Evolutionary conservation across 108 stramenopile species (phyloP).

Genomic region (Nitzschia inconspicua): DNA sequence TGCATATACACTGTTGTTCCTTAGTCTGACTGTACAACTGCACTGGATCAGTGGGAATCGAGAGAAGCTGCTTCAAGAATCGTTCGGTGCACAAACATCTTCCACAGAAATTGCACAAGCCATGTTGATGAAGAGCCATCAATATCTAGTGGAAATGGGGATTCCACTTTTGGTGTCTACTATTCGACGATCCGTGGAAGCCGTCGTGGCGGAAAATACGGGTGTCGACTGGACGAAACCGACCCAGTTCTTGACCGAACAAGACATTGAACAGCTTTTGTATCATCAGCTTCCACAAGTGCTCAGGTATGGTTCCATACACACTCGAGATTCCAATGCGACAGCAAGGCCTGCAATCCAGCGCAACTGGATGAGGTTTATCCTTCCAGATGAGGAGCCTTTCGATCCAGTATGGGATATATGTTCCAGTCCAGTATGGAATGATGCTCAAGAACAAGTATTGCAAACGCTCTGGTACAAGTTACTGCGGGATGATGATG

Average conservation of each 20-base stretch:
- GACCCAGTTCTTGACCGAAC: slow-evolving; percentile 6
- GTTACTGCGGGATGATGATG: background rate
- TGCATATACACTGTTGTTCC: slow-evolving; percentile 10
- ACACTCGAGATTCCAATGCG: background rate
- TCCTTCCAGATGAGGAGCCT: slow-evolving; percentile 11
- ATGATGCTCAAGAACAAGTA: slow-evolving; percentile 13
- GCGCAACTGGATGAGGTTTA: slow-evolving; percentile 25
- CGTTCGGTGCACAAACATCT: background rate
- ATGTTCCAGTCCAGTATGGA: slow-evolving; percentile 9
- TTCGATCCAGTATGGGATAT: slow-evolving; percentile 14
- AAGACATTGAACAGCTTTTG: slow-evolving; percentile 11
- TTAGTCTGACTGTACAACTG: slow-evolving; percentile 26
- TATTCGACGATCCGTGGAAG: slow-evolving; percentile 16
- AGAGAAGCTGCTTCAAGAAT: background rate
- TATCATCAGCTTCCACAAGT: background rate
- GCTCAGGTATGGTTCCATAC: background rate
- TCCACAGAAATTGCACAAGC: slow-evolving; percentile 1
- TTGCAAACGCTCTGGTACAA: background rate
- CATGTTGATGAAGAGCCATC: slow-evolving; percentile 14
- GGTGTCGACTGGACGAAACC: slow-evolving; percentile 18
- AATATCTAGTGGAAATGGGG: slow-evolving; percentile 13
- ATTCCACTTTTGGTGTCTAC: slow-evolving; percentile 19
- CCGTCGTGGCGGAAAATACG: background rate
- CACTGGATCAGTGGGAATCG: slow-evolving; percentile 14
- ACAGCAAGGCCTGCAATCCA: background rate